Evolutionary conservation across 2,329 filamentous ascomycete genomes (phyloP), one percentile per base, ranked within the genome.

Genomic region (Dactylellina parvicollis): DNA sequence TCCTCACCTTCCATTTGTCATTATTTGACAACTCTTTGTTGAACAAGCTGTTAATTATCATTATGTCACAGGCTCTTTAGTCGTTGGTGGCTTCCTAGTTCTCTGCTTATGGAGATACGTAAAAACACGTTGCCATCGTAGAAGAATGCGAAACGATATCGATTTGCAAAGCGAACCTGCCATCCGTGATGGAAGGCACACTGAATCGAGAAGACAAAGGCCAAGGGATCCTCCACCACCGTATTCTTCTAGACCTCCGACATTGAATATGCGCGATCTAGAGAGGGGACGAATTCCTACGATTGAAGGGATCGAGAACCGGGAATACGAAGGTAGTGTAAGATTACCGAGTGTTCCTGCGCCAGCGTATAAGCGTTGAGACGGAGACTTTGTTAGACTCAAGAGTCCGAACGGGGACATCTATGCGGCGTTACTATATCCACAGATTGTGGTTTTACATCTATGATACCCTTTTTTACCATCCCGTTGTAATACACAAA

Each of bases 351-450:
- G 14, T n/a, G 24, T 54, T 30, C 52, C 38, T 34, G 49, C 22
- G 10, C 66, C 66, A 22, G 66, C 49, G 49, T 60, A 71, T 44
- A 71, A 55, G 55, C 16, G 9, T 8, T 4, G 42, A 12, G 54
- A 30, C n/a, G 3, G 14, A 3, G 3, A 46, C 7, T n/a, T n/a
- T n/a, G n/a, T n/a, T n/a, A n/a, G n/a, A n/a, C n/a, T n/a, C n/a
- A n/a, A n/a, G n/a, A n/a, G n/a, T n/a, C n/a, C n/a, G n/a, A n/a
- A n/a, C n/a, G n/a, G n/a, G n/a, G n/a, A n/a, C n/a, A n/a, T n/a
- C n/a, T n/a, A n/a, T n/a, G n/a, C n/a, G n/a, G n/a, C n/a, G n/a
- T n/a, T n/a, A n/a, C n/a, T n/a, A n/a, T n/a, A n/a, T n/a, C n/a
- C n/a, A n/a, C n/a, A n/a, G n/a, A n/a, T n/a, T n/a, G n/a, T n/a